Conservation (phyloP, 257 asterid species). For the Nicotiana paniculata region DNA sequence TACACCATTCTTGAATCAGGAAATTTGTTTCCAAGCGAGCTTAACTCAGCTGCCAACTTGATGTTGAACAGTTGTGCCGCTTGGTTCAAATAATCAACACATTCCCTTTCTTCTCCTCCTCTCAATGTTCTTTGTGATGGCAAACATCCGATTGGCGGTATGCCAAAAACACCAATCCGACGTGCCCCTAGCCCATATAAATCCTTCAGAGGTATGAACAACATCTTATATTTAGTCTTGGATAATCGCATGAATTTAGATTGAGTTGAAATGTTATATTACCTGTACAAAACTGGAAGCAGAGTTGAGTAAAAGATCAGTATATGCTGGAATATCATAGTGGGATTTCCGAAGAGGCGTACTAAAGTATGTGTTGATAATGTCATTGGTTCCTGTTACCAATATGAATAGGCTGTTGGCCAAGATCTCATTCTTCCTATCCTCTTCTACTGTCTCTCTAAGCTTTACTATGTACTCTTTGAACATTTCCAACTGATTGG, state of each 20-base stretch:
- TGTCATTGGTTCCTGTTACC: slow-evolving; percentile 41
- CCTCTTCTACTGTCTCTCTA: slow-evolving; percentile 32
- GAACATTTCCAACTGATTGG: slow-evolving; percentile 36
- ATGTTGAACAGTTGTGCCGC: slow-evolving; percentile 35
- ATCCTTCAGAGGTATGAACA: slow-evolving; percentile 26
- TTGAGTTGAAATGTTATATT: neutral
- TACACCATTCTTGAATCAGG: slow-evolving; percentile 32
- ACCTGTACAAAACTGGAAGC: slow-evolving; percentile 57
- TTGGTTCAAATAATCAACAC: slow-evolving; percentile 36
- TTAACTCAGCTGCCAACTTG: slow-evolving; percentile 34
- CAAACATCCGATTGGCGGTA: slow-evolving; percentile 69
- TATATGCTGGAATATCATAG: slow-evolving; percentile 40
- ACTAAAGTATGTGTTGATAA: slow-evolving; percentile 41
- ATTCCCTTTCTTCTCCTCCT: slow-evolving; percentile 46
- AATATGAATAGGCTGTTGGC: slow-evolving; percentile 18
- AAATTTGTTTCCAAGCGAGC: slow-evolving; percentile 22
- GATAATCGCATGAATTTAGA: neutral
- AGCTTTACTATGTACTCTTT: slow-evolving; percentile 34
- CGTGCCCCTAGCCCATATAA: slow-evolving; percentile 48
- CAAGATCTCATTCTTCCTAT: slow-evolving; percentile 21
- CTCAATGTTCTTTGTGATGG: slow-evolving; percentile 68
- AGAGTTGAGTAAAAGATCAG: slow-evolving; percentile 35
- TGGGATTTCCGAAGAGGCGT: slow-evolving; percentile 21
- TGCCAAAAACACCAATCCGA: slow-evolving; percentile 40
- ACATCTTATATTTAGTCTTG: neutral